Evolutionary conservation across 208 protist species (phyloP).

Genomic region (Wallacemonas rigidus): DNA sequence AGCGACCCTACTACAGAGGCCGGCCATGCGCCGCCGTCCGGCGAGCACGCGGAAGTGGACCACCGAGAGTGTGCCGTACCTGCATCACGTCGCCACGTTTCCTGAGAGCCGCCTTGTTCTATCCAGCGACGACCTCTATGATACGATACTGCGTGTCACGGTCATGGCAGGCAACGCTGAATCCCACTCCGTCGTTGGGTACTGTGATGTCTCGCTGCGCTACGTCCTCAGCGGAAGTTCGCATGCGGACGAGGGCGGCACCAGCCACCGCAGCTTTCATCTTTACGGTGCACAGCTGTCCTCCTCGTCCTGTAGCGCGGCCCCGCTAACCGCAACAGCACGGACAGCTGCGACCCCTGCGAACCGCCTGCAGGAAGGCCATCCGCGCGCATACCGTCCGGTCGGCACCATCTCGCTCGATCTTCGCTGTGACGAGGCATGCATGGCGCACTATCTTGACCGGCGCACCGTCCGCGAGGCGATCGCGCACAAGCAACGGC

Average conservation of each 20-base stretch:
- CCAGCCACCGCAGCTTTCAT: background rate
- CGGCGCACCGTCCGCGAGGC: background rate
- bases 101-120: background rate
- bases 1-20: background rate
- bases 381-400: background rate
- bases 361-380: background rate
- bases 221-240: background rate
- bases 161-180: slow-evolving; percentile 16
- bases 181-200: slow-evolving; percentile 15
- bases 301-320: background rate
- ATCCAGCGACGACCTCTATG: slow-evolving; percentile 1
- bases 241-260: background rate
- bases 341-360: no score
- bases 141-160: slow-evolving; percentile 4
- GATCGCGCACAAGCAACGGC: background rate
- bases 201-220: slow-evolving; percentile 23
- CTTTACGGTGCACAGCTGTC: background rate
- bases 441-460: background rate
- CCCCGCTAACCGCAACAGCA: background rate
- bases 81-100: background rate
- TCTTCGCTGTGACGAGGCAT: background rate
- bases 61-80: background rate
- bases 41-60: background rate
- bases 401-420: background rate
- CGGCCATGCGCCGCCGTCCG: background rate